A percentile compares a stretch with the other conserved stretches of the same genome.
Evolutionary conservation across 2,329 filamentous ascomycete species (phyloP).

Genomic region (Phyllosticta capitalensis): DNA sequence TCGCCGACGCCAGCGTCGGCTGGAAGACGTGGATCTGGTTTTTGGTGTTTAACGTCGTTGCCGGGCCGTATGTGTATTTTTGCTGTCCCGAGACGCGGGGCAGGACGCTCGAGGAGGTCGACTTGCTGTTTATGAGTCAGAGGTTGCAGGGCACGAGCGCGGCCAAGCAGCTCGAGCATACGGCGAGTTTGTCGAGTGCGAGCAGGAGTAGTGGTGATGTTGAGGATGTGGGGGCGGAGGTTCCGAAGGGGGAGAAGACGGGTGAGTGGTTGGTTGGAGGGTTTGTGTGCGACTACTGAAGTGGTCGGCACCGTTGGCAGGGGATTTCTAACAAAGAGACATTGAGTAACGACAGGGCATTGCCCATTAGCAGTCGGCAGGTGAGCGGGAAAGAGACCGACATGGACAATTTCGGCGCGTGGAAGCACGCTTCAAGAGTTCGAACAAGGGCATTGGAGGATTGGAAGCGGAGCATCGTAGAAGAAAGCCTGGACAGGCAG

Average conservation of each 20-base stretch:
- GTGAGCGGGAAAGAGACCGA: no score
- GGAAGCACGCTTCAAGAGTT: no score
- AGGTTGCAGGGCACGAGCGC: slow-evolving; percentile 3
- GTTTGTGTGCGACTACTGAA: no score
- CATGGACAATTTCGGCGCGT: no score
- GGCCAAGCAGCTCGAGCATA: slow-evolving; percentile 9
- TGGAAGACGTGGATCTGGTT: slow-evolving; percentile 29
- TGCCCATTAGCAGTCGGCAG: no score
- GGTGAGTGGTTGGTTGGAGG: no score
- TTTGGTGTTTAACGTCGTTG: slow-evolving; percentile 23
- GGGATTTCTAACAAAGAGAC: no score
- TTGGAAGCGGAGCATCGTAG: no score
- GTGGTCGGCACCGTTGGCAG: no score
- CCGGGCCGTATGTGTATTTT: slow-evolving; percentile 24
- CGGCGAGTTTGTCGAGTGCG: background rate
- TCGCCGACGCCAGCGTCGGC: slow-evolving; percentile 18
- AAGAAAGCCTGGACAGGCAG: no score
- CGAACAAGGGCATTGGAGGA: no score
- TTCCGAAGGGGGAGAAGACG: background rate
- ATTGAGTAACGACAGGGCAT: no score
- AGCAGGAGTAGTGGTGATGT: background rate
- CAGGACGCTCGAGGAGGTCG: slow-evolving; percentile 21
- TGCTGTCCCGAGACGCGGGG: slow-evolving; percentile 21
- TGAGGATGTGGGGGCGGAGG: background rate
- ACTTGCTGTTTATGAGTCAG: slow-evolving; percentile 12